Percentiles rank a stretch among this genome's conserved stretches.
Evolutionary conservation across 2,329 filamentous ascomycete genomes (phyloP).

Genomic region (Endothia cerciana): DNA sequence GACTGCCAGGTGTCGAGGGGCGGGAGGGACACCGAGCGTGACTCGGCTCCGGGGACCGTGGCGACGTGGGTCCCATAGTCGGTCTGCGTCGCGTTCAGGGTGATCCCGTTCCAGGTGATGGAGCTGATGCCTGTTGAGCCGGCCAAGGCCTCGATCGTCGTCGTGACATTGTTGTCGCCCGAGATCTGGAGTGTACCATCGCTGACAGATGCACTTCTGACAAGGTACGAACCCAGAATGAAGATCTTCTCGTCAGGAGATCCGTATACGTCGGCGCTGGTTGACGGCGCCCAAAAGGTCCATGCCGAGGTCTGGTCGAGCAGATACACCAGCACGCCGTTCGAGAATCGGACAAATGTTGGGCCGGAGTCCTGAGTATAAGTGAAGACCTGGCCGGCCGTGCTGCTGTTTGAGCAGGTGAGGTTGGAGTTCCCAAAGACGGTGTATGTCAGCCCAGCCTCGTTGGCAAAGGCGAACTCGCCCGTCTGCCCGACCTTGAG

Average conservation of each 20-base stretch:
- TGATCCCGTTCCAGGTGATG: slow-evolving; percentile 64
- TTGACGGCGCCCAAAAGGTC: slow-evolving; percentile 58
- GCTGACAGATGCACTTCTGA: slow-evolving; percentile 56
- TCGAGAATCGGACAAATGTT: slow-evolving; percentile 52
- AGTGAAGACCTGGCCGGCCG: slow-evolving; percentile 41
- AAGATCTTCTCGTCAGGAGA: slow-evolving; percentile 55
- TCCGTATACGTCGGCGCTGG: slow-evolving; percentile 47
- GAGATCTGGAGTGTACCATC: slow-evolving; percentile 56
- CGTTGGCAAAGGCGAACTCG: slow-evolving; percentile 52
- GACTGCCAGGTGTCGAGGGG: slow-evolving; percentile 50
- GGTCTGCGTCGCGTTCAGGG: slow-evolving; percentile 42
- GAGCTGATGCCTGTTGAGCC: slow-evolving; percentile 52
- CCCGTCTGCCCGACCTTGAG: slow-evolving; percentile 52
- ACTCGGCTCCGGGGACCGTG: slow-evolving; percentile 56
- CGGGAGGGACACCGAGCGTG: slow-evolving; percentile 48
- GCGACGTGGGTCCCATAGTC: slow-evolving; percentile 53
- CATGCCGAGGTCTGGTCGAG: slow-evolving; percentile 58
- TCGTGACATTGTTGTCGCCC: slow-evolving; percentile 67
- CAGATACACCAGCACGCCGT: slow-evolving; percentile 54
- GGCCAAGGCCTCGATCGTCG: slow-evolving; percentile 64
- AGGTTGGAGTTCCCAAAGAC: slow-evolving; percentile 46
- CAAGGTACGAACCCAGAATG: slow-evolving; percentile 59
- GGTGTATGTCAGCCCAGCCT: slow-evolving; percentile 42
- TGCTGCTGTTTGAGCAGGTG: slow-evolving; percentile 34
- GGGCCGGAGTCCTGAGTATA: slow-evolving; percentile 52